Conservation (phyloP, 83 land plant species). For the Diphasiastrum complanatum region DNA sequence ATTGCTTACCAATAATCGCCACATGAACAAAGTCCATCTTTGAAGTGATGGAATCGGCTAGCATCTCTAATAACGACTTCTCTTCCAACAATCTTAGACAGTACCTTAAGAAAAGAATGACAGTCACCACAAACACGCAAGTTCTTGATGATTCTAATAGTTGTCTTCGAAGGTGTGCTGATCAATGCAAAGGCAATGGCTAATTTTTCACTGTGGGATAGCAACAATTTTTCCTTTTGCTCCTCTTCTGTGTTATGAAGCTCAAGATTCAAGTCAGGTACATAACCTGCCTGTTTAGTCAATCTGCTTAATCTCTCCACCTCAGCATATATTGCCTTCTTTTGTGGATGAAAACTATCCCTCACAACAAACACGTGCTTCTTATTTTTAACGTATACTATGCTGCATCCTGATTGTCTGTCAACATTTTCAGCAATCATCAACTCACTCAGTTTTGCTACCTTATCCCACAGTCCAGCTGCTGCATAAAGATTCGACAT, state of each 20-base stretch:
- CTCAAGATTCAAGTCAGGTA: conserved; percentile 29
- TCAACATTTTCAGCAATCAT: background rate
- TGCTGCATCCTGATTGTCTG: background rate
- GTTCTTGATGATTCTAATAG: conserved; percentile 54
- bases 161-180: conserved; percentile 29
- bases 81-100: conserved; percentile 35
- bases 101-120: conserved; percentile 47
- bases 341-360: conserved; percentile 39
- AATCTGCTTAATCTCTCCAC: conserved; percentile 38
- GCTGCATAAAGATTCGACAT: background rate
- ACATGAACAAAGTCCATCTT: conserved; percentile 52
- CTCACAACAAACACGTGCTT: conserved; percentile 54
- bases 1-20: conserved; percentile 46
- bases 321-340: conserved; percentile 35
- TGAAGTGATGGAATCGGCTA: conserved; percentile 58
- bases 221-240: conserved; percentile 39
- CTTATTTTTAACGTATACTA: too few species aligned
- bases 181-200: conserved; percentile 50
- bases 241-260: conserved; percentile 44
- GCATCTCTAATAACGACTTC: conserved; percentile 47
- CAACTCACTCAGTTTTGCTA: too few species aligned
- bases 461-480: background rate
- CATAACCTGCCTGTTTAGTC: conserved; percentile 29
- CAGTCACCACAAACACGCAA: conserved; percentile 60
- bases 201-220: conserved; percentile 58